Percentiles rank a stretch among this genome's conserved stretches.
Evolutionary conservation across 768 basidiomycete species (phyloP).

Genomic region (Hirschioporus abietinus): DNA sequence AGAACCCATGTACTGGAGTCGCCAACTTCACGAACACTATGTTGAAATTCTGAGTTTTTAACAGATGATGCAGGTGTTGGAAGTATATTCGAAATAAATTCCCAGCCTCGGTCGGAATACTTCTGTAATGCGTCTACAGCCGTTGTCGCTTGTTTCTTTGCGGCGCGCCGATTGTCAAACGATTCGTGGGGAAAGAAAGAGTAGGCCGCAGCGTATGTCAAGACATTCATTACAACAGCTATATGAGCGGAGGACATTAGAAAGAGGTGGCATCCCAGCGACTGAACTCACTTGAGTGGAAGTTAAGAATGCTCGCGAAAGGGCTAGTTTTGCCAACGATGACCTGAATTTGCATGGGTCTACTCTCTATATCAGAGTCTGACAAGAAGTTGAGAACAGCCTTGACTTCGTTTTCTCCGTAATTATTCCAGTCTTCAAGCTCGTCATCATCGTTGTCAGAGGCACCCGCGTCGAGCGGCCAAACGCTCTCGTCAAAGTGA

Average conservation of each 20-base stretch:
- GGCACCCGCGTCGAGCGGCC: too few relatives aligned
- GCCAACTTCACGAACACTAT: neutral
- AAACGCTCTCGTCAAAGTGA: neutral
- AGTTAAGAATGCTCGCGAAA: neutral
- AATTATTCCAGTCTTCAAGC: neutral
- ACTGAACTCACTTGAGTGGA: constrained; percentile 1
- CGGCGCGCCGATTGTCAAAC: neutral
- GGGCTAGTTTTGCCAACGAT: neutral
- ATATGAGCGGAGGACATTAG: neutral
- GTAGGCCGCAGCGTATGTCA: neutral
- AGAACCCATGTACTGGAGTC: neutral
- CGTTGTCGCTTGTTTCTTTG: neutral
- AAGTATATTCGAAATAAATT: neutral
- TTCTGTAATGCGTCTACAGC: neutral
- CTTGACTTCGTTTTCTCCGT: neutral
- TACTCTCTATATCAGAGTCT: neutral
- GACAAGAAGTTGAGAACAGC: neutral
- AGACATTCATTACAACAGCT: constrained; percentile 3
- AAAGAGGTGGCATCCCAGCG: neutral
- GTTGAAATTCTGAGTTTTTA: neutral
- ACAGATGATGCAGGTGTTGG: neutral
- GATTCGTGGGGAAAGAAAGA: neutral
- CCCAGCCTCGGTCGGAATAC: neutral
- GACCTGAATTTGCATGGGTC: neutral
- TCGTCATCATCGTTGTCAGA: neutral